phyloP scores from a whole-genome alignment of 2,329 filamentous ascomycete genomes.

The Parastagonospora avenae region DNA sequence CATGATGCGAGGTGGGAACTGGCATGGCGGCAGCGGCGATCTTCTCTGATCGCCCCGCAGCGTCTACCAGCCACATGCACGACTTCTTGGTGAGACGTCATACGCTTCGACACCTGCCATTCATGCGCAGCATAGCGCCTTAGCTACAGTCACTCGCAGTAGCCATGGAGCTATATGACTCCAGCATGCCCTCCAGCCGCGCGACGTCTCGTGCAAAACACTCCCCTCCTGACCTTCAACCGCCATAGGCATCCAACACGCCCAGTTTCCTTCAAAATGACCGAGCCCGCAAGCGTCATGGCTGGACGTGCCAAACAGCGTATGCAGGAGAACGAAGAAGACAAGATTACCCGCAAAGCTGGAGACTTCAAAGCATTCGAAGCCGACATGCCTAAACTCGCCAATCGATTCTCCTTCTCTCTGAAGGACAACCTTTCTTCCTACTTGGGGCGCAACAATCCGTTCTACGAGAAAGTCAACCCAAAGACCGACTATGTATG shows the following conservation, averaged over 20 bases:
- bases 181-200: constrained; percentile 21
- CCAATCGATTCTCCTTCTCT: constrained; percentile 40
- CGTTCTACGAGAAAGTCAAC: constrained; percentile 55
- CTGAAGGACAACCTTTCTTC: constrained; percentile 47
- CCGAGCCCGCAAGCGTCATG: constrained; percentile 28
- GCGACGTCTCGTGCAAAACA: constrained; percentile 40
- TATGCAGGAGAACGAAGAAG: constrained; percentile 40
- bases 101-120: constrained; percentile 11
- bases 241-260: constrained; percentile 26
- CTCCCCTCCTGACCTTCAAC: constrained; percentile 39
- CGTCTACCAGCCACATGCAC: constrained; percentile 8
- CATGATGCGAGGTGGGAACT: neutral
- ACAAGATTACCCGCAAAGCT: constrained; percentile 35
- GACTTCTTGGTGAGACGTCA: constrained; percentile 20
- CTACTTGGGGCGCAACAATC: constrained; percentile 47
- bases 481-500: constrained; percentile 75
- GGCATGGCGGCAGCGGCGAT: constrained; percentile 16
- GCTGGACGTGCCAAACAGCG: constrained; percentile 37
- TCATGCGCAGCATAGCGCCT: constrained; percentile 3
- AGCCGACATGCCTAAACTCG: constrained; percentile 42
- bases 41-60: constrained; percentile 8
- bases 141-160: constrained; percentile 20
- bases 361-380: constrained; percentile 43
- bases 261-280: constrained; percentile 33
- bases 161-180: constrained; percentile 16